phyloP scores from a whole-genome alignment of 148 eudicot species.

The Polygonum maritimum region DNA sequence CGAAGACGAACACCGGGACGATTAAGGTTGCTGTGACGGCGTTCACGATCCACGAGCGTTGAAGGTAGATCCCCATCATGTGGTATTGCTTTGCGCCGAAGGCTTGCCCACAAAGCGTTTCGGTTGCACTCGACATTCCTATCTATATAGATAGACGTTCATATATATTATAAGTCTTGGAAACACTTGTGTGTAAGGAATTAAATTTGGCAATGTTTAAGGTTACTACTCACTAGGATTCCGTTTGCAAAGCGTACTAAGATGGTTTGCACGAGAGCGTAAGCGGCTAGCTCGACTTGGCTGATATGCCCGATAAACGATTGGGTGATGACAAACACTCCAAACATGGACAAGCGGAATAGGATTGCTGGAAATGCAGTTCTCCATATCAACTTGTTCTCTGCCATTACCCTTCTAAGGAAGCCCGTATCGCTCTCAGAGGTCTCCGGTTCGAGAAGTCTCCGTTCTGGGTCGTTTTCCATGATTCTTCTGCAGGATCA shows the following conservation, averaged over 20 bases:
- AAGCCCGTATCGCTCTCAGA: not conserved
- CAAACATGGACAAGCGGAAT: not conserved
- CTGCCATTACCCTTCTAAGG: not conserved
- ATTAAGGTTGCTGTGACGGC: not conserved
- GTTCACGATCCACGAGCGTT: conserved; percentile 16
- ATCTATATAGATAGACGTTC: not conserved
- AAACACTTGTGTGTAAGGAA: too few relatives aligned
- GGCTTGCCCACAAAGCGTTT: conserved; percentile 19
- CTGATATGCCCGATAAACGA: conserved; percentile 5
- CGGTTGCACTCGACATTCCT: conserved; percentile 22
- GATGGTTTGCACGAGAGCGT: conserved; percentile 1
- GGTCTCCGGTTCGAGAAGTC: not conserved
- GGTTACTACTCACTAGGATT: not conserved
- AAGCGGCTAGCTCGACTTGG: conserved; percentile 8
- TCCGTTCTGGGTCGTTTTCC: not conserved
- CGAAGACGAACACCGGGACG: conserved; percentile 8
- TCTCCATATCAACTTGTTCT: not conserved
- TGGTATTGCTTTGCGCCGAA: conserved; percentile 21
- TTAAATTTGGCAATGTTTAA: too few relatives aligned
- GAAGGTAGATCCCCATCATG: conserved; percentile 19
- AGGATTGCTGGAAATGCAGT: conserved; percentile 4
- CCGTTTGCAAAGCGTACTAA: conserved; percentile 1
- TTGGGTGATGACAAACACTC: not conserved
- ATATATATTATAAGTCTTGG: too few relatives aligned
- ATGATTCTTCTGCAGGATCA: not conserved